Evolutionary conservation across 768 basidiomycete species (phyloP), one percentile per base, ranked within the genome.

Genomic region (Lactifluus volemus): DNA sequence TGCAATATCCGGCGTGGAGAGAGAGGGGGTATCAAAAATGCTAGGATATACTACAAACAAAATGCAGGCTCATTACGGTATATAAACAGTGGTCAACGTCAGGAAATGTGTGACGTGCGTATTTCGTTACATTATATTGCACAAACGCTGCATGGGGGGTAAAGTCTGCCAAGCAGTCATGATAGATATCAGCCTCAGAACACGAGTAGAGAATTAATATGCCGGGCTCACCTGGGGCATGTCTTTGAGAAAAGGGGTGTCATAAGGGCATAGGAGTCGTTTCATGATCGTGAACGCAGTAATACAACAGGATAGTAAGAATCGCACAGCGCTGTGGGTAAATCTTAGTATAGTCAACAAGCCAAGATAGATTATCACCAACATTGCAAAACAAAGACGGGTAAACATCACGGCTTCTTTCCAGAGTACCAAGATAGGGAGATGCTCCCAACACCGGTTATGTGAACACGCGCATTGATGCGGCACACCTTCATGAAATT

Each of bases 361-460:
- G 9, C 21, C 32, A 8, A 49, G 42, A 44, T n/a, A 44, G 21
- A 47, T 4, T 5, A 11, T 5, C 55, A 55, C 47, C 9, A 17
- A 56, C 57, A 32, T 36, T 42, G 39, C 47, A 41, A 30, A 52
- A 49, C 17, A 34, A 44, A 25, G 41, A 56, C 32, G 36, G 30
- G 44, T 25, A 58, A 14, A 39, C 50, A 25, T 72, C 64, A 72
- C 59, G 74, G 75, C 62, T 70, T 74, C 67, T 79, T 79, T 59
- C 86, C 85, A 11, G 81, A 76, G 59, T 75, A 80, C 88, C 88
- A 90, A 39, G 89, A 90, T 57, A 91, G 74, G 65, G 84, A 79
- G 36, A 90, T 88, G 70, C 87, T 89, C 63, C 89, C 89, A 9
- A 86, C 88, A 50, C 86, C 85, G 42, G 79, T 73, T 59, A 91